Evolutionary conservation across 805 yeast species (phyloP).

Genomic region (Diddensiella santjacobensis): DNA sequence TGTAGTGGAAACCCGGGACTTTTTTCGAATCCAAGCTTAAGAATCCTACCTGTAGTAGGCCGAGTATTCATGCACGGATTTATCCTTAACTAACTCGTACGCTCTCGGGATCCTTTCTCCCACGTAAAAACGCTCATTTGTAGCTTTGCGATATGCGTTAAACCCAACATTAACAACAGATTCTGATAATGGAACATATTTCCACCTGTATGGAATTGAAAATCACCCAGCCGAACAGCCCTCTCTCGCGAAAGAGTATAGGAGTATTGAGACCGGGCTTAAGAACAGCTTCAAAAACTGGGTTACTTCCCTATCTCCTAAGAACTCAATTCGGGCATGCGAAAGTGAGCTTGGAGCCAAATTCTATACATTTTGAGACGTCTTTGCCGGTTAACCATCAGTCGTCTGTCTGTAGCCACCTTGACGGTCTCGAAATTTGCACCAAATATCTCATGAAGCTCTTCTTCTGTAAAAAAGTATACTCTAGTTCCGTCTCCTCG

Average conservation of each 20-base stretch:
- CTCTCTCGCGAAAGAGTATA: constrained; percentile 56
- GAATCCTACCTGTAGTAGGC: constrained; percentile 73
- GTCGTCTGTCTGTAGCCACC: constrained; percentile 85
- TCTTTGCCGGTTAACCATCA: constrained; percentile 87
- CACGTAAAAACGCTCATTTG: constrained; percentile 64
- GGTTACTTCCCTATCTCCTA: neutral
- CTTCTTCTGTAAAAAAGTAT: constrained; percentile 94
- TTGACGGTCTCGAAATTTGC: constrained; percentile 59
- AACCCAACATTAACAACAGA: constrained; percentile 46
- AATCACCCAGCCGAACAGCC: constrained; percentile 56
- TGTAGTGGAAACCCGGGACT: constrained; percentile 75
- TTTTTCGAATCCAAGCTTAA: constrained; percentile 75
- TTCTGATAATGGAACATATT: constrained; percentile 68
- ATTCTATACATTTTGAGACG: constrained; percentile 93
- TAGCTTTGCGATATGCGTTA: constrained; percentile 61
- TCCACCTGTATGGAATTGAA: constrained; percentile 56
- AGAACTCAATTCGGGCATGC: neutral
- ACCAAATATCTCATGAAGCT: constrained; percentile 69
- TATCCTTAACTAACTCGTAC: constrained; percentile 63
- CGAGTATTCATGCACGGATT: constrained; percentile 66
- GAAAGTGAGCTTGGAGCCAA: constrained; percentile 92
- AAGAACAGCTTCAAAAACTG: constrained; percentile 41
- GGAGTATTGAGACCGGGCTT: constrained; percentile 78
- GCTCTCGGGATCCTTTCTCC: constrained; percentile 71
- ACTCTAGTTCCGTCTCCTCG: constrained; percentile 98